Base-by-base conservation (phyloP, 352 stramenopile genomes). In the Elongisporangium anandrum region DNA sequence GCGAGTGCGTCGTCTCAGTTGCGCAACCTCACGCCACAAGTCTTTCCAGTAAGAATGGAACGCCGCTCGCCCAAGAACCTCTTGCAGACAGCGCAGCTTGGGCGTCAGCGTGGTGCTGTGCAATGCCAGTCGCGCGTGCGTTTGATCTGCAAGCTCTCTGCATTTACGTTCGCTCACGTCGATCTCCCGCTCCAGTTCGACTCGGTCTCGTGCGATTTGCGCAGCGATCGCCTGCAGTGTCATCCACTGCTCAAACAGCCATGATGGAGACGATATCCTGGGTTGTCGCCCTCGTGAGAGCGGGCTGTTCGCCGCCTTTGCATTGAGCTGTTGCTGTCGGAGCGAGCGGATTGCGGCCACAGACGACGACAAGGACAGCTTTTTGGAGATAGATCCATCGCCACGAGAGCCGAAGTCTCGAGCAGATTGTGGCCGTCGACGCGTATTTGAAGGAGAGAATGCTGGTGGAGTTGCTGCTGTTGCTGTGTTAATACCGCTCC, bases 51-150 rank as follows among this genome's bases (percentile, higher is more conserved):
- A 90, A 3, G 59, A 54, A 23, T 60, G 60, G 47, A 88, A 87
- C 15, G 70, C 66, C 3, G 52, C 17, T 15, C 21, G 48, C 0
- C 81, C 81, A 1, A 90, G 60, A n/a, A 90, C 69, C 52, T 82
- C 75, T n/a, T 72, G 57, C 5, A 90, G 54, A 49, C 75, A 76
- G 13, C 78, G 77, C 17, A 83, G 48, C 50, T 87, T 85, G 0
- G 77, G 63, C 13, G 63, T 59, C 16, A 79, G 23, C 58, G 19
- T 41, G 63, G n/a, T 29, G 39, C 34, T 15, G 34, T 15, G 48
- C 65, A 1, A 48, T 22, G 6, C 49, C 23, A 10, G 60, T 41
- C 16, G 15, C 23, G 0, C 26, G 23, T 26, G 54, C 66, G 49
- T 68, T 52, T 78, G 59, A 8, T 55, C 54, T 24, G 61, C 56